Evolutionary conservation across 1,284 basidiomycete genomes (phyloP).

Genomic region (Cryptococcus neoformans): DNA sequence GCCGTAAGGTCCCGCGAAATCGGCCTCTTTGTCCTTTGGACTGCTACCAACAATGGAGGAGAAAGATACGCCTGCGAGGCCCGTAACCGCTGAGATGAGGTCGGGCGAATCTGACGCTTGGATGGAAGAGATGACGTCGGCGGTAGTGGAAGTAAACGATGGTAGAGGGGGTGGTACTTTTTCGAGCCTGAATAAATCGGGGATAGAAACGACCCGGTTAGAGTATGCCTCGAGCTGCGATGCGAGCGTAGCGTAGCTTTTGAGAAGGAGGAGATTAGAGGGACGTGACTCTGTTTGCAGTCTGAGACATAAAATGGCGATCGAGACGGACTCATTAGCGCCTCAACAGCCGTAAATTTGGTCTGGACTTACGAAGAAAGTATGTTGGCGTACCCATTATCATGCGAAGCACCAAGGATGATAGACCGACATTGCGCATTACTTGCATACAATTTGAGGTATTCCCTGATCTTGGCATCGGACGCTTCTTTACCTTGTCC

Average conservation of each 20-base stretch:
- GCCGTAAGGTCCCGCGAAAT: too few relatives aligned
- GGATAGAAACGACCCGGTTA: constrained; percentile 58
- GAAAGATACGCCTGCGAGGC: not conserved
- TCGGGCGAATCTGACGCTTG: not conserved
- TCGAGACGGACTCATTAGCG: not conserved
- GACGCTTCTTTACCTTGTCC: constrained; percentile 62
- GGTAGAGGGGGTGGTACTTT: constrained; percentile 51
- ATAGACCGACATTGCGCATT: constrained; percentile 71
- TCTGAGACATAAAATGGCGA: not conserved
- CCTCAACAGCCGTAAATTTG: not conserved
- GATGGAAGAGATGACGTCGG: not conserved
- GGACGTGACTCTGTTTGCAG: constrained; percentile 61
- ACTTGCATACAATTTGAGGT: constrained; percentile 66
- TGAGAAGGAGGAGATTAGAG: constrained; percentile 65
- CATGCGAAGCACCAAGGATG: constrained; percentile 68
- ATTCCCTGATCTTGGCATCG: constrained; percentile 71
- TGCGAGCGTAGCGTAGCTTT: constrained; percentile 53
- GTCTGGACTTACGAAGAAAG: constrained; percentile 48
- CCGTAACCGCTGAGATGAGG: not conserved
- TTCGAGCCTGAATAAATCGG: constrained; percentile 62
- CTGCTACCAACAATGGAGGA: not conserved
- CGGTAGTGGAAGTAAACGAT: constrained; percentile 10
- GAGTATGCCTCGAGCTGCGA: constrained; percentile 55
- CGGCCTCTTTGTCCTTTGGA: not conserved
- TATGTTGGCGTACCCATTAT: constrained; percentile 64